Base-by-base conservation (phyloP, 2,329 filamentous ascomycete species). In the Colletotrichum salicis region DNA sequence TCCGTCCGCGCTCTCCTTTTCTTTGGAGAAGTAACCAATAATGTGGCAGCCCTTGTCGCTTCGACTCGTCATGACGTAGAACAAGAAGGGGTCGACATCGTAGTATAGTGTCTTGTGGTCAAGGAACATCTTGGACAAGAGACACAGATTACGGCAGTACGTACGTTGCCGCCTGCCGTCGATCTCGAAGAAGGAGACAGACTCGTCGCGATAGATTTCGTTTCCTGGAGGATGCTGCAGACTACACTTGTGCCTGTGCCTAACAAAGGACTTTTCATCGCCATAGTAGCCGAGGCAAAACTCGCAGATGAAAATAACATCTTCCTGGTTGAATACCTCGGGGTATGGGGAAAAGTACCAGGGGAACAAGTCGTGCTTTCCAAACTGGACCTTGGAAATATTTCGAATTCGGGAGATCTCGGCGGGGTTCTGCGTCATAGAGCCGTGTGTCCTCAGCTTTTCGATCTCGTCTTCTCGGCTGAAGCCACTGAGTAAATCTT, bases 331-430 rank as follows among this genome's bases (percentile, higher is more conserved):
- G 80, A 97, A 98, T 2, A 91, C 87, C 78, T 97, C 93, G 0
- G 96, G 96, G 78, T 99, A 99, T 0, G 96, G 96, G 5, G 95
- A 97, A 84, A 99, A 99, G 82, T 99, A 99, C 96, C 96, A 99
- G 0, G 96, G 96, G 80, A 97, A 97, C 55, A 99, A 90, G 77
- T 98, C 94, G 79, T 91, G 93, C 76, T 92, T 91, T 56, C 96
- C 97, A 86, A 99, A 98, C 80, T 98, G 96, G 4, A 99, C 92
- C 76, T 93, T 95, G 66, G 94, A 94, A 75, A 99, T 91, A 79
- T 99, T 99, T 78, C 96, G 92, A 67, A 99, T 97, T 64, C 97
- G 93, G 29, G 96, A 96, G 73, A 99, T 95, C 79, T 99, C 97
- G 13, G 96, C 95, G 69, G 97, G 96, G 75, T 98, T 98, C 80